Evolutionary conservation across 163 green algal species (phyloP).

Genomic region (Prototheca cutis): DNA sequence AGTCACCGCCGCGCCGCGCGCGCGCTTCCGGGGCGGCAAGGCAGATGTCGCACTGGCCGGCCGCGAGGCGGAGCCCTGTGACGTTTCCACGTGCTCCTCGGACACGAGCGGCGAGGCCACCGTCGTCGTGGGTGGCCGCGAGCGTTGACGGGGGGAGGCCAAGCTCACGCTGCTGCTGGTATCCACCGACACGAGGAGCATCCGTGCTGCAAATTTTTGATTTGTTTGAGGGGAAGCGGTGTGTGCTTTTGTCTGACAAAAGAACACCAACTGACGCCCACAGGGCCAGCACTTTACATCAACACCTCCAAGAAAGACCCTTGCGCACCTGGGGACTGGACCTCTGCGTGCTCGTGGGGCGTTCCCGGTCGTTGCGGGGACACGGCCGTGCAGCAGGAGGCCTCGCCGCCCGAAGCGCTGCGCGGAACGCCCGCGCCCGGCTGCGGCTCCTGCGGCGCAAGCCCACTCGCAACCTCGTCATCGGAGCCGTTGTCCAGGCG

Average conservation of each 20-base stretch:
- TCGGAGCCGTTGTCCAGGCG: no score
- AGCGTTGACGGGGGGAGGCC: neutral
- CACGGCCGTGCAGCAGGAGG: neutral
- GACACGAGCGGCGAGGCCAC: neutral
- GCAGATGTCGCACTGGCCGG: no score
- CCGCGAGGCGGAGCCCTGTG: neutral
- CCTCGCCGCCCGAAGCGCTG: neutral
- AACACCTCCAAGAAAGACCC: no score
- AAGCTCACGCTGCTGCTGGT: neutral
- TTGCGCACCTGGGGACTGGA: neutral
- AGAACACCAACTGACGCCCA: no score
- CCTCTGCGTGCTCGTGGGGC: neutral
- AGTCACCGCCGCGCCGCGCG: no score
- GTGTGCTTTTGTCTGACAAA: no score
- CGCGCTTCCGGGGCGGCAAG: neutral
- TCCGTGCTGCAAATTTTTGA: no score
- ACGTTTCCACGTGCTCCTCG: neutral
- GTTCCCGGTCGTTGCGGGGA: neutral
- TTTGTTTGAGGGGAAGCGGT: no score
- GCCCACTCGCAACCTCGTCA: no score
- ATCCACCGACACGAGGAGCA: neutral
- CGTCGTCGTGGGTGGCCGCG: neutral
- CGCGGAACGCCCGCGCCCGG: no score
- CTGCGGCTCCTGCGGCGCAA: no score
- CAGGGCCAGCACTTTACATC: no score